Conservation (phyloP, 2,329 filamentous ascomycete species). For the Sporothrix luriei region DNA sequence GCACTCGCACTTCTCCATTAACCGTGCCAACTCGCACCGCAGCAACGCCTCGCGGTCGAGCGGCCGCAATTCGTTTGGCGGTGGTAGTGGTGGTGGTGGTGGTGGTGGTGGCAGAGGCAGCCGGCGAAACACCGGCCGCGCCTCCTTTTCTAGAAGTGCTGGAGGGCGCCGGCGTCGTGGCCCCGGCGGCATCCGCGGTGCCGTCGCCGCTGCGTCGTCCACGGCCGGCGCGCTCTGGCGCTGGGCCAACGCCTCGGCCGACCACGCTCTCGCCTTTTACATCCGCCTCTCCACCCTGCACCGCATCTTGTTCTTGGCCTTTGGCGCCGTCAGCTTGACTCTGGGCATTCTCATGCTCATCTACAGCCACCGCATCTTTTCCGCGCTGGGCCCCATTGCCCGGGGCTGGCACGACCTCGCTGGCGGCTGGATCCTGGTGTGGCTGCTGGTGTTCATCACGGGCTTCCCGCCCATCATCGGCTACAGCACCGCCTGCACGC, state of each 20-base stretch:
- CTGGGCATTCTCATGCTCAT: conserved; percentile 70
- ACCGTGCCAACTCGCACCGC: conserved; percentile 23
- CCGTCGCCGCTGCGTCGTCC: background rate
- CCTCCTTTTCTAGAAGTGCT: background rate
- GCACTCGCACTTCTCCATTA: conserved; percentile 29
- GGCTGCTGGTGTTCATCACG: conserved; percentile 71
- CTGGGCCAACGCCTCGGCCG: conserved; percentile 14
- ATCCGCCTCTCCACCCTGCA: conserved; percentile 62
- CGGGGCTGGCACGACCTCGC: conserved; percentile 73
- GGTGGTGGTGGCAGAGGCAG: background rate
- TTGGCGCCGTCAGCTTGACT: conserved; percentile 54
- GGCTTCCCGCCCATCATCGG: conserved; percentile 87
- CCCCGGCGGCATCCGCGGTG: background rate
- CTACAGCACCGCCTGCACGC: conserved; percentile 71
- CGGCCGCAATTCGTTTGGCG: background rate
- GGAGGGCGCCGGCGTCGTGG: background rate
- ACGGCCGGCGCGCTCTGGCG: conserved; percentile 8
- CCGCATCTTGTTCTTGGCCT: conserved; percentile 59
- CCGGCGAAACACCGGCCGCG: background rate
- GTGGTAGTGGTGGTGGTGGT: background rate
- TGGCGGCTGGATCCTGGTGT: conserved; percentile 75
- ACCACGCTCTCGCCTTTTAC: conserved; percentile 44
- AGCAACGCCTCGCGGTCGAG: conserved; percentile 13
- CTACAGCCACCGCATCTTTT: conserved; percentile 80
- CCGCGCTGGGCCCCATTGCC: conserved; percentile 70